Base-by-base conservation (phyloP, 495 filamentous ascomycete genomes). In the Neurospora sp. region DNA sequence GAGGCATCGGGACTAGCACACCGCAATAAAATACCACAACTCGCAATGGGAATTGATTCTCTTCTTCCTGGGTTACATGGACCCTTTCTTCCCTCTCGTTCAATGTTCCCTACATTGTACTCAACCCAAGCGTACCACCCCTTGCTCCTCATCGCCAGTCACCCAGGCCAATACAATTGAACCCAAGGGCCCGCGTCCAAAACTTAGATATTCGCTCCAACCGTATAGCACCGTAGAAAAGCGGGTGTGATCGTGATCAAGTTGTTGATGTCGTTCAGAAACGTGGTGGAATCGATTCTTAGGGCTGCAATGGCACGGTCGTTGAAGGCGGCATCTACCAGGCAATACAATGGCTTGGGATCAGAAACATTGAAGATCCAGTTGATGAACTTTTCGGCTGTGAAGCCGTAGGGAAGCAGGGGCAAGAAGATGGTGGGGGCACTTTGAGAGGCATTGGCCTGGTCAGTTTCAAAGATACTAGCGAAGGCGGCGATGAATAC, bases 321-420 rank as follows among this genome's bases (percentile, higher is more conserved):
- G 27, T 35, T 35, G 27, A 65, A 71, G 42, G 38, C 70, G 27
- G 27, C 45, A 38, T 71, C 44, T 2, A 40, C 12, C 31, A 71
- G 37, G n/a, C 45, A 71, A 37, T 71, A 71, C 8, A 71, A 7
- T 1, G 70, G 70, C 70, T 71, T 71, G 8, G 31, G 45, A 37
- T 53, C 53, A 38, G 70, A 59, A 16, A 61, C 70, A 16, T 71
- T 53, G 45, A 71, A 71, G 18, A 71, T 61, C 9, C 31, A 71
- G 70, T 39, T 27, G 70, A 71, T 38, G 44, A 71, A 65, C 42
- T 39, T 65, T 8, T 59, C 45, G 14, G 53, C 70, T 22, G 27
- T 37, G 39, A 71, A 71, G 70, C 45, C 70, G 8, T 35, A 22
- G 22, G 70, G 70, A 20, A 61, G 42, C 16, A 71, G 16, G 3